Base-by-base conservation (phyloP, 257 asterid species). In the Ballota nigra region DNA sequence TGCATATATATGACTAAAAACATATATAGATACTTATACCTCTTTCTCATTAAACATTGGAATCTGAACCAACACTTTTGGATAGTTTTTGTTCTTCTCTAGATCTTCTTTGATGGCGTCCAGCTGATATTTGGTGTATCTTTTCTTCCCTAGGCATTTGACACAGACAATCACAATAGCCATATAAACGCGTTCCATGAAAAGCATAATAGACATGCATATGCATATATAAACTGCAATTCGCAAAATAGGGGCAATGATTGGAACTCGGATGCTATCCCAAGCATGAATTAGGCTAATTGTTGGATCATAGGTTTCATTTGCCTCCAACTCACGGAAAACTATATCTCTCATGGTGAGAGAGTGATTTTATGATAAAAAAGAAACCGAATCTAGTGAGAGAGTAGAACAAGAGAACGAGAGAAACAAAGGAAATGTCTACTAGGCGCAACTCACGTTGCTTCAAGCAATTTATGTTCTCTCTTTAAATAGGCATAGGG, bases 1-100 rank as follows among this genome's bases (percentile, higher is more conserved):
- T 26, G 72, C 61, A 78, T 64, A 40, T 31, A 55, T 40, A 69
- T 4, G 15, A 71, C 43, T 59, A 28, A 64, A 12, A 68, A 36
- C 41, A 43, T 4, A 45, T 10, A 15, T 57, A 65, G 6, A 38
- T 43, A 66, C 2, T 69, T 20, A 73, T 69, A 92, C 98, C 98
- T 92, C 97, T 72, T 82, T 85, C 61, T 92, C 97, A 19, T 92
- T 92, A 55, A 81, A 92, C 97, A 92, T 92, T 6, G 97, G 98
- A 73, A 92, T 87, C 71, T 92, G 98, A 55, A 90, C 95, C 80
- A 92, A 74, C 86, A 89, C 94, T 66, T 66, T 85, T 1, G 94
- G 94, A 75, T 82, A 77, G 72, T 79, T 83, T 75, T 58, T 81
- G 72, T 81, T 84, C 65, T 73, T 66, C 83, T 85, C 91, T 28